A percentile compares a stretch with the other conserved stretches of the same genome.
Conservation (phyloP, 805 yeast species). For the Lachancea meyersii region DNA sequence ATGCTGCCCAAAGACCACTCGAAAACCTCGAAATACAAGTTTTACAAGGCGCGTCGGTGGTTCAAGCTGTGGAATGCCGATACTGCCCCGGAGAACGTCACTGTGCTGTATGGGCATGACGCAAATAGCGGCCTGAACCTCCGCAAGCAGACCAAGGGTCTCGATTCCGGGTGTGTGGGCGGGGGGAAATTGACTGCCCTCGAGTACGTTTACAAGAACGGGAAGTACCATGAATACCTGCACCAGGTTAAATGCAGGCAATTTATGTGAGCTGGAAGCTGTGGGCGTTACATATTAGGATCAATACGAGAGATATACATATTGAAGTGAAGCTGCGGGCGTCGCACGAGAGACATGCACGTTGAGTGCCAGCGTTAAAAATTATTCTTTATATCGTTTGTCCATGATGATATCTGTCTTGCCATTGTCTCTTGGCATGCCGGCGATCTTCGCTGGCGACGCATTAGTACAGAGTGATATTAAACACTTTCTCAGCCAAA, state of each 20-base stretch:
- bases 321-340: too few relatives aligned
- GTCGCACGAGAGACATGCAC: too few relatives aligned
- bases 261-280: neutral
- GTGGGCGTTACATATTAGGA: too few relatives aligned
- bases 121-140: conserved; percentile 69
- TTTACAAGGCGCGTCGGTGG: conserved; percentile 43
- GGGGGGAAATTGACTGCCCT: conserved; percentile 67
- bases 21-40: conserved; percentile 26
- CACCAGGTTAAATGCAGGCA: conserved; percentile 14
- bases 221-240: conserved; percentile 9
- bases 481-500: too few relatives aligned
- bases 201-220: conserved; percentile 13
- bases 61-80: conserved; percentile 45
- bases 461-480: too few relatives aligned
- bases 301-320: too few relatives aligned
- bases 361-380: too few relatives aligned
- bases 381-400: too few relatives aligned
- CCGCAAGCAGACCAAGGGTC: conserved; percentile 63
- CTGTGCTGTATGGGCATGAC: conserved; percentile 83
- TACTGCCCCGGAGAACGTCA: conserved; percentile 20
- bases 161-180: conserved; percentile 76
- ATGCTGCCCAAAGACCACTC: conserved; percentile 60
- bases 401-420: too few relatives aligned
- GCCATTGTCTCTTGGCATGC: too few relatives aligned
- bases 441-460: too few relatives aligned